These are phyloP conservation scores for Nakazawaea pomicola DNA, from an alignment of 805 yeast genomes.

Conservation along the genomic window DNA sequence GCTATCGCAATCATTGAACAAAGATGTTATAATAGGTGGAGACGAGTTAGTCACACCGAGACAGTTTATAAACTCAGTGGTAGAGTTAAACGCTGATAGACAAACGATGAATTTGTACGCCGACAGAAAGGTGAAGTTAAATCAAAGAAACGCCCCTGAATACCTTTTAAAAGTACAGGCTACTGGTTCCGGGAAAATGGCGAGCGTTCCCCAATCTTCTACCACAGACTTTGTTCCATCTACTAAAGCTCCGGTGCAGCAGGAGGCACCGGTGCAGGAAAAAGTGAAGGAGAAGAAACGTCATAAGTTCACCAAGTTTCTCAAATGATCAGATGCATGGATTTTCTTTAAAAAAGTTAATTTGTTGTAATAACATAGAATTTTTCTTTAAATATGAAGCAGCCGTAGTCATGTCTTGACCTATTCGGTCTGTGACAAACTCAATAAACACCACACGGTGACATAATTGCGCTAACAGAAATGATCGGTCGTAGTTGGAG, in stretches of 20 bases:
- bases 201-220: conserved; percentile 12
- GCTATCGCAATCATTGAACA: conserved; percentile 52
- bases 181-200: conserved; percentile 13
- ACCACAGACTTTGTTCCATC: conserved; percentile 19
- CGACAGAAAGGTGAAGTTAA: conserved; percentile 26
- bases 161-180: conserved; percentile 31
- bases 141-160: conserved; percentile 33
- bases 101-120: conserved; percentile 36
- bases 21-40: conserved; percentile 78
- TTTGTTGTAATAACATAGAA: too few relatives aligned
- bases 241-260: conserved; percentile 15
- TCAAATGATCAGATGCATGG: too few relatives aligned
- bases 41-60: conserved; percentile 63
- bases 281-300: conserved; percentile 37
- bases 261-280: conserved; percentile 13
- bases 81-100: conserved; percentile 31
- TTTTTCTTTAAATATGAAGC: too few relatives aligned
- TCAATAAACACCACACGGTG: too few relatives aligned
- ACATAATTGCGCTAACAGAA: too few relatives aligned
- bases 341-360: too few relatives aligned
- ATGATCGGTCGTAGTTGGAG: too few relatives aligned
- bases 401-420: too few relatives aligned
- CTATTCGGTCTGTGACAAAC: too few relatives aligned
- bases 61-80: conserved; percentile 32
- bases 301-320: conserved; percentile 40